Conservation (phyloP, 1,284 basidiomycete genomes). For the Ustilago esculenta region DNA sequence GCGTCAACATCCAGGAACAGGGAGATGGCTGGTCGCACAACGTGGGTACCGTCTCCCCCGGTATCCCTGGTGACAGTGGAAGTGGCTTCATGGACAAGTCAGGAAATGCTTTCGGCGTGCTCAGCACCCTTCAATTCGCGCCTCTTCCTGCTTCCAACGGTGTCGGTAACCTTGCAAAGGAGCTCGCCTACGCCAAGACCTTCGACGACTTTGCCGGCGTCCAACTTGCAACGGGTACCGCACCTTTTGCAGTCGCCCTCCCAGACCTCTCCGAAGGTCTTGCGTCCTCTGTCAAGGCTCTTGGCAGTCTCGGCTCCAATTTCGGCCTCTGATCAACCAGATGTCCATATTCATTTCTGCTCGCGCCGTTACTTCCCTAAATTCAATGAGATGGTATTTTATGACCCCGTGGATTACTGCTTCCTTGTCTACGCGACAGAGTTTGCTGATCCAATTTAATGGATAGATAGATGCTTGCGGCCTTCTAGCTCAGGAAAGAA, state of each 20-base stretch:
- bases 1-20: conserved; percentile 36
- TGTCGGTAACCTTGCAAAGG: conserved; percentile 42
- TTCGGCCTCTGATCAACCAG: neutral
- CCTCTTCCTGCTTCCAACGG: conserved; percentile 49
- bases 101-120: conserved; percentile 42
- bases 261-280: conserved; percentile 26
- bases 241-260: conserved; percentile 41
- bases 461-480: no score
- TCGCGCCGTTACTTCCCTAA: neutral
- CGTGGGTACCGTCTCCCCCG: conserved; percentile 36
- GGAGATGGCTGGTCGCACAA: conserved; percentile 52
- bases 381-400: conserved; percentile 8
- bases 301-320: conserved; percentile 1
- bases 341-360: neutral
- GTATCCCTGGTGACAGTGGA: conserved; percentile 54
- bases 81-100: conserved; percentile 44
- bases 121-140: conserved; percentile 49
- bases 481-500: no score
- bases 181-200: conserved; percentile 38
- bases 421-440: no score
- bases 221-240: conserved; percentile 45
- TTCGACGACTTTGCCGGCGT: conserved; percentile 46
- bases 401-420: neutral
- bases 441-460: no score
- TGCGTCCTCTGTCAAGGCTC: conserved; percentile 13